A percentile compares a stretch with the other conserved stretches of the same genome.
Conservation (phyloP, 2,329 filamentous ascomycete species). For the Sporothrix mexicana region DNA sequence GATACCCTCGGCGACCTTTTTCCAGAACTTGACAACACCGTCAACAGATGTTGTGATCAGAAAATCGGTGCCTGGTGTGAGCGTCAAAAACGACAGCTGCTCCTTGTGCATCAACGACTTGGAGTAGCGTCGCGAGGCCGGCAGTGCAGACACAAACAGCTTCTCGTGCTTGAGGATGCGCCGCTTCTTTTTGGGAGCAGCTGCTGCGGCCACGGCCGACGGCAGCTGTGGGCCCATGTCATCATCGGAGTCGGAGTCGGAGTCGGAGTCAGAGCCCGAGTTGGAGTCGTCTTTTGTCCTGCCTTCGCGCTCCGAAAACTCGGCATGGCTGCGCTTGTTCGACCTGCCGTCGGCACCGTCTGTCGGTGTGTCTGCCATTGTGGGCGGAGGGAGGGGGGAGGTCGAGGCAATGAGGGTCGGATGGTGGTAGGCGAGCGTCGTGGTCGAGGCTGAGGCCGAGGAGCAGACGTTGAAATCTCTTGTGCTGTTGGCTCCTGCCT, state of each 20-base stretch:
- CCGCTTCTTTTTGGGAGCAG: conserved; percentile 76
- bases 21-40: conserved; percentile 99
- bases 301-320: conserved; percentile 56
- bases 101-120: conserved; percentile 99
- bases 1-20: conserved; percentile 86
- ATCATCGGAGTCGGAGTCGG: conserved; percentile 67
- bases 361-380: conserved; percentile 38
- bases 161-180: conserved; percentile 92
- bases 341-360: conserved; percentile 47
- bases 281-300: conserved; percentile 23
- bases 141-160: conserved; percentile 89
- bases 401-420: background rate
- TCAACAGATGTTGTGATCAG: conserved; percentile 92
- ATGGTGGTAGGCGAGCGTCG: background rate
- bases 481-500: background rate
- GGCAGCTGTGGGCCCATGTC: conserved; percentile 94
- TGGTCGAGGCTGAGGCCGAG: conserved; percentile 16
- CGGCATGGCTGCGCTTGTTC: conserved; percentile 63
- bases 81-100: conserved; percentile 82
- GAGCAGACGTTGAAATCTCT: conserved; percentile 22
- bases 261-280: conserved; percentile 28
- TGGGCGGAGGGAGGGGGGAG: background rate
- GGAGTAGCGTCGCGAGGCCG: conserved; percentile 80
- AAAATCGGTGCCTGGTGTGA: conserved; percentile 92
- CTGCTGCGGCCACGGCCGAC: conserved; percentile 71